A percentile compares a stretch with the other conserved stretches of the same genome.
Evolutionary conservation across 352 stramenopile genomes (phyloP).

Genomic region (Aphanomyces cochlioides): DNA sequence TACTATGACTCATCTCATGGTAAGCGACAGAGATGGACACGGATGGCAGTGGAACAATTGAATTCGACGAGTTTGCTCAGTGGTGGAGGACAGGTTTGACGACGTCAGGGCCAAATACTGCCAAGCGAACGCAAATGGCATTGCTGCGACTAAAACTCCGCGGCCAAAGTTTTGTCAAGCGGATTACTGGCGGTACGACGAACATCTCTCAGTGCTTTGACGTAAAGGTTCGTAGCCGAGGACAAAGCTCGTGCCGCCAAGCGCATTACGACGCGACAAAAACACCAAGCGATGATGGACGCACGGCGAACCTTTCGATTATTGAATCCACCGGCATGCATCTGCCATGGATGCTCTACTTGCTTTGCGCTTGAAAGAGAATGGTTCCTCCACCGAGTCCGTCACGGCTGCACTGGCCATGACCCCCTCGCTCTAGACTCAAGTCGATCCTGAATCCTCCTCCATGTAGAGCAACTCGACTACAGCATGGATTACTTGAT

Average conservation of each 20-base stretch:
- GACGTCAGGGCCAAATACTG: background rate
- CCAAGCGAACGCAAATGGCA: slow-evolving; percentile 22
- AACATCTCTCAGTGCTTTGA: too few species aligned
- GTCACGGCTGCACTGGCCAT: background rate
- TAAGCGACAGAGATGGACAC: slow-evolving; percentile 39
- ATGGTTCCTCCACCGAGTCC: slow-evolving; percentile 10
- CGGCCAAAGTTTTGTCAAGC: slow-evolving; percentile 4
- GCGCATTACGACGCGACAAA: slow-evolving; percentile 5
- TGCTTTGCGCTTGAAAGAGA: slow-evolving; percentile 11
- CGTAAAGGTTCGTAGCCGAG: background rate
- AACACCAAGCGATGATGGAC: slow-evolving; percentile 1
- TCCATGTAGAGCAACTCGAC: too few species aligned
- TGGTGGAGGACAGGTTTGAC: slow-evolving; percentile 44
- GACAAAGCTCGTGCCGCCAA: slow-evolving; percentile 8
- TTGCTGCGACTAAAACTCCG: slow-evolving; percentile 26
- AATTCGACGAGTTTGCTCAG: slow-evolving; percentile 48
- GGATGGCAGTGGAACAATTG: slow-evolving; percentile 50
- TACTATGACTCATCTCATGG: background rate
- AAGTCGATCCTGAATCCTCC: too few species aligned
- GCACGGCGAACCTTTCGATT: slow-evolving; percentile 5
- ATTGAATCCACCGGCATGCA: background rate
- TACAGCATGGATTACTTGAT: too few species aligned
- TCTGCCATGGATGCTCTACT: slow-evolving; percentile 11
- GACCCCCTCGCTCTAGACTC: background rate
- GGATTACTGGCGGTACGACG: slow-evolving; percentile 15